Evolutionary conservation across 257 asterid species (phyloP), one percentile per base, ranked within the genome.

Genomic region (Nemophila menziesii): DNA sequence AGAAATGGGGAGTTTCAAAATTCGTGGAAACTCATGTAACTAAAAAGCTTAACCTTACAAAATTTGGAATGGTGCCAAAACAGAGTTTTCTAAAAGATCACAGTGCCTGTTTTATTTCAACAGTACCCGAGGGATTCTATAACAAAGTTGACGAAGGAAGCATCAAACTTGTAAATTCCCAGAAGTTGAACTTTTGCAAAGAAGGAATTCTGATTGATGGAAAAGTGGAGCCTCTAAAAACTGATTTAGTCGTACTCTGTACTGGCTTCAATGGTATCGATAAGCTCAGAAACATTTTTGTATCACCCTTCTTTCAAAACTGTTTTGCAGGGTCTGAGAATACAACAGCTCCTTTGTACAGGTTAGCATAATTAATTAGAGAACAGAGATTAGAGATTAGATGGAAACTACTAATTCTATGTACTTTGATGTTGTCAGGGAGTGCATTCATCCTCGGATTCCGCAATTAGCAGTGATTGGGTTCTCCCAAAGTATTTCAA

Each of bases 391-490:
- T 34, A 15, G 33, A n/a, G n/a, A n/a, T n/a, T n/a, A n/a, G n/a
- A n/a, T n/a, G n/a, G n/a, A n/a, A n/a, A n/a, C n/a, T n/a, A n/a
- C n/a, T n/a, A n/a, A n/a, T n/a, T n/a, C n/a, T n/a, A n/a, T n/a
- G n/a, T 2, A 3, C n/a, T 3, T 36, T 10, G 15, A 15, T 8
- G 4, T 10, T 33, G 17, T n/a, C 72, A 70, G 79, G 60, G 68
- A 60, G 41, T 70, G 78, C 29, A 52, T 75, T 52, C 74, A 58
- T 50, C 77, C 84, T 3, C 43, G 61, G 26, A 62, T 71, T 48
- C 84, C 77, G 21, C 72, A 69, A 52, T 37, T 72, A 18, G 86
- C 86, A 12, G 48, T 77, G 9, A 50, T 66, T n/a, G 79, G 77
- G 27, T 57, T 62, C 58, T 63, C 78, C 11, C 81, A 69, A 49